Conservation (phyloP, 345 rosid species). For the Combretum micranthum region DNA sequence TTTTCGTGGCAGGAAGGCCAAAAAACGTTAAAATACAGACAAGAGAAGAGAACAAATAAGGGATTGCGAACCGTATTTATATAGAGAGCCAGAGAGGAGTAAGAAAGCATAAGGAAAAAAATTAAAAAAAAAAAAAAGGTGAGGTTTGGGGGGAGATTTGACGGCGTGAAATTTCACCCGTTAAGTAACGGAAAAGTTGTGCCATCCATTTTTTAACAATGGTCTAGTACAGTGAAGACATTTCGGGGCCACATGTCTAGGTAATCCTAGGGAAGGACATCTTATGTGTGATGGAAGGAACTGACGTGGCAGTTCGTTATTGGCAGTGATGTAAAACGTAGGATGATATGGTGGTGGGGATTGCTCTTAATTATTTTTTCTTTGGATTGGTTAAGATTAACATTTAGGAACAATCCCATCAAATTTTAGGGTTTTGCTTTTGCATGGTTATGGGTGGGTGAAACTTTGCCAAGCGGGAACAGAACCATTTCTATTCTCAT, state of each 20-base stretch:
- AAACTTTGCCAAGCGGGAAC: too few species aligned
- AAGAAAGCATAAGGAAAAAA: too few species aligned
- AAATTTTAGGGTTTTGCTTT: not conserved
- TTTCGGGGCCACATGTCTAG: constrained; percentile 50
- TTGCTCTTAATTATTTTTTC: too few species aligned
- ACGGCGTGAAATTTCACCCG: constrained; percentile 41
- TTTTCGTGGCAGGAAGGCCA: constrained; percentile 11
- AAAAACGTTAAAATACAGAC: constrained; percentile 10
- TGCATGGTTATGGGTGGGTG: too few species aligned
- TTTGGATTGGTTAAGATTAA: too few species aligned
- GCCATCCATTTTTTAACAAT: not conserved
- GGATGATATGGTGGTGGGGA: too few species aligned
- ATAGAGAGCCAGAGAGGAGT: too few species aligned
- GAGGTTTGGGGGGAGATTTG: constrained; percentile 8
- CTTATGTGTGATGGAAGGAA: constrained; percentile 42
- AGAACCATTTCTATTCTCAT: too few species aligned
- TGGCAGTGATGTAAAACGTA: constrained; percentile 5
- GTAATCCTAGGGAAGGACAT: constrained; percentile 24
- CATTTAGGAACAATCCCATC: constrained; percentile 39
- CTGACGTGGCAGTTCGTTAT: constrained; percentile 24
- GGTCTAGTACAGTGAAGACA: constrained; percentile 46
- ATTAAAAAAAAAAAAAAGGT: too few species aligned
- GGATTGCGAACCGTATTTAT: constrained; percentile 21
- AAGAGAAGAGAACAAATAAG: constrained; percentile 19
- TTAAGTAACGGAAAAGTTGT: constrained; percentile 38